Conservation (phyloP, 2,329 filamentous ascomycete species). For the Macrophomina pseudophaseolina region DNA sequence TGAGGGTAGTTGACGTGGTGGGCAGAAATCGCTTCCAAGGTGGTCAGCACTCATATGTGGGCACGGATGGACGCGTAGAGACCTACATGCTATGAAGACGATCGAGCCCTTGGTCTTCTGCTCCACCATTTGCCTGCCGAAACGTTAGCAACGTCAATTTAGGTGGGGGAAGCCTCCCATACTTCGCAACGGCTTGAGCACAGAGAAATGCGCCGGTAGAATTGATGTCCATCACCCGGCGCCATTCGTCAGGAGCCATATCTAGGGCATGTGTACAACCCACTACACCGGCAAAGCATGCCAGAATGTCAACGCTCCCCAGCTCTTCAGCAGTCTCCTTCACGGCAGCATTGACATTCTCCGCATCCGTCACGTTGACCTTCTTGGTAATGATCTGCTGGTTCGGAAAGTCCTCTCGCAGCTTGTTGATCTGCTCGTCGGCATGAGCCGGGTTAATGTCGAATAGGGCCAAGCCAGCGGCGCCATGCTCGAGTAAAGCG, state of each 20-base stretch:
- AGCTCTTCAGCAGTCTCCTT: slow-evolving; percentile 49
- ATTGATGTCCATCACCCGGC: slow-evolving; percentile 71
- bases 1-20: slow-evolving; percentile 75
- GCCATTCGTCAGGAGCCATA: slow-evolving; percentile 64
- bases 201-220: slow-evolving; percentile 72
- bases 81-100: slow-evolving; percentile 63
- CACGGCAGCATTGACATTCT: slow-evolving; percentile 50
- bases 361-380: slow-evolving; percentile 65
- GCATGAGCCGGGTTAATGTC: slow-evolving; percentile 59
- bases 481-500: slow-evolving; percentile 72
- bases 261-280: slow-evolving; percentile 65
- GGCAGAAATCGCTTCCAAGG: slow-evolving; percentile 60
- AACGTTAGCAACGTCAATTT: background rate
- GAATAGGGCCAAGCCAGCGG: slow-evolving; percentile 63
- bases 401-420: slow-evolving; percentile 61
- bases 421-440: slow-evolving; percentile 48
- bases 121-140: slow-evolving; percentile 56
- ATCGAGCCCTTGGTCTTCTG: slow-evolving; percentile 64
- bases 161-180: slow-evolving; percentile 32
- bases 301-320: slow-evolving; percentile 61
- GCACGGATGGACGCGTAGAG: background rate
- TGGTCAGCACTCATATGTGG: background rate
- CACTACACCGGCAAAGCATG: slow-evolving; percentile 73
- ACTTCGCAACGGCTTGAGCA: slow-evolving; percentile 66
- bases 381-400: slow-evolving; percentile 56